Evolutionary conservation across 2,329 filamentous ascomycete genomes (phyloP).

Genomic region (Aphanocladium album): DNA sequence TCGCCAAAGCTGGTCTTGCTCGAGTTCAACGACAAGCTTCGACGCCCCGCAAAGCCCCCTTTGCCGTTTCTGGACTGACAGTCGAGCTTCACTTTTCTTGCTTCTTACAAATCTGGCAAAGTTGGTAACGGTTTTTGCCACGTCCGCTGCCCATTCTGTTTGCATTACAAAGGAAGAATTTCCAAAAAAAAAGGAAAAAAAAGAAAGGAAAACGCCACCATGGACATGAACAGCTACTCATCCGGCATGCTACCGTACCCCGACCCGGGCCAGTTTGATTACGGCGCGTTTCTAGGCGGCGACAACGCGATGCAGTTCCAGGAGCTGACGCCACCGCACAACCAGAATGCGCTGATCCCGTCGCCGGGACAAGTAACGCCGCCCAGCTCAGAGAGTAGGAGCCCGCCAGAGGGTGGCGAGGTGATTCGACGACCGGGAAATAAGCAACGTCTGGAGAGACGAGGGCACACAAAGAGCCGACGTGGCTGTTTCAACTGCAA

Average conservation of each 20-base stretch:
- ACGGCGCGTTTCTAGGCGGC: slow-evolving; percentile 32
- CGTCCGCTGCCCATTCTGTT: background rate
- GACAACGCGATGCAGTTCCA: slow-evolving; percentile 14
- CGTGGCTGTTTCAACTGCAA: slow-evolving; percentile 65
- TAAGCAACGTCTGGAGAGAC: slow-evolving; percentile 45
- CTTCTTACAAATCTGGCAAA: background rate
- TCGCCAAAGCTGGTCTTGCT: background rate
- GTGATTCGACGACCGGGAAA: slow-evolving; percentile 17
- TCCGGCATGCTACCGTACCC: slow-evolving; percentile 26
- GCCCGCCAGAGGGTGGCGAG: slow-evolving; percentile 19
- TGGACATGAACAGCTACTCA: slow-evolving; percentile 27
- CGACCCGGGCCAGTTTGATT: slow-evolving; percentile 33
- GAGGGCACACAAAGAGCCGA: slow-evolving; percentile 62
- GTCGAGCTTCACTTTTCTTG: background rate
- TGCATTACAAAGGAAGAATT: background rate
- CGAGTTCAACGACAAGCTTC: background rate
- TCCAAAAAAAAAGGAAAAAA: background rate
- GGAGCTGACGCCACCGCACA: slow-evolving; percentile 4
- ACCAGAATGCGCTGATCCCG: slow-evolving; percentile 20
- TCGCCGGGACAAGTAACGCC: slow-evolving; percentile 28
- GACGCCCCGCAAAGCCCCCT: background rate
- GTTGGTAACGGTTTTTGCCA: background rate
- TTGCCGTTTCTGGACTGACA: background rate
- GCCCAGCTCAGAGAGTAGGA: slow-evolving; percentile 23
- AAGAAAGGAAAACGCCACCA: slow-evolving; percentile 10